phyloP scores from a whole-genome alignment of 2,329 filamentous ascomycete genomes.

The Tetracladium maxilliforme region DNA sequence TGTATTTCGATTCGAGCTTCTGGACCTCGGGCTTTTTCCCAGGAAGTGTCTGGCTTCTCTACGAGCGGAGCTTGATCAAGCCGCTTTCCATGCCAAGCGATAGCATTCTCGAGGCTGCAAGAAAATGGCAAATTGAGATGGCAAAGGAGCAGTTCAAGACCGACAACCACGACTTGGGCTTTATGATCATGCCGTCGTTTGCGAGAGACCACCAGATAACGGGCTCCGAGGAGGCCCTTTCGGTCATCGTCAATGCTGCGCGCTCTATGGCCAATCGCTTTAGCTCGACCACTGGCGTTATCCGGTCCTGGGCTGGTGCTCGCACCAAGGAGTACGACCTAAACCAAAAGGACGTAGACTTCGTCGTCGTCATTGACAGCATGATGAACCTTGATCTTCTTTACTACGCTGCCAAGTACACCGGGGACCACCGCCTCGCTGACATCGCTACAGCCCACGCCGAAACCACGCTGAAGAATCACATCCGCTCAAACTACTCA shows the following conservation, averaged over 20 bases:
- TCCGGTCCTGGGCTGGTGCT: conserved; percentile 22
- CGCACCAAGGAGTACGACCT: conserved; percentile 6
- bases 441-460: conserved; percentile 18
- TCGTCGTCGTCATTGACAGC: conserved; percentile 16
- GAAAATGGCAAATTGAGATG: conserved; percentile 3
- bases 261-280: conserved; percentile 8
- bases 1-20: conserved; percentile 9
- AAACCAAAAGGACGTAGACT: conserved; percentile 8
- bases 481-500: conserved; percentile 15
- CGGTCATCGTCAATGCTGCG: conserved; percentile 10
- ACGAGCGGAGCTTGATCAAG: no score
- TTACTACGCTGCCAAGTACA: conserved; percentile 16
- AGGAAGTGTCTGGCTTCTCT: conserved; percentile 17
- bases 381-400: conserved; percentile 17
- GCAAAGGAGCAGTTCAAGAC: conserved; percentile 5
- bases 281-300: conserved; percentile 5
- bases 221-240: conserved; percentile 4
- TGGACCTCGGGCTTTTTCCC: conserved; percentile 26
- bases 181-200: conserved; percentile 26
- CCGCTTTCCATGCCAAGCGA: no score
- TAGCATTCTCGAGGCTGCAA: conserved; percentile 1
- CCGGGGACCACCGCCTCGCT: conserved; percentile 10
- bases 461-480: conserved; percentile 13
- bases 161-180: conserved; percentile 29
- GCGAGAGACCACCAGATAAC: conserved; percentile 13